Base-by-base conservation (phyloP, 1,139 yeast genomes). In the Debaryomyces sp. region DNA sequence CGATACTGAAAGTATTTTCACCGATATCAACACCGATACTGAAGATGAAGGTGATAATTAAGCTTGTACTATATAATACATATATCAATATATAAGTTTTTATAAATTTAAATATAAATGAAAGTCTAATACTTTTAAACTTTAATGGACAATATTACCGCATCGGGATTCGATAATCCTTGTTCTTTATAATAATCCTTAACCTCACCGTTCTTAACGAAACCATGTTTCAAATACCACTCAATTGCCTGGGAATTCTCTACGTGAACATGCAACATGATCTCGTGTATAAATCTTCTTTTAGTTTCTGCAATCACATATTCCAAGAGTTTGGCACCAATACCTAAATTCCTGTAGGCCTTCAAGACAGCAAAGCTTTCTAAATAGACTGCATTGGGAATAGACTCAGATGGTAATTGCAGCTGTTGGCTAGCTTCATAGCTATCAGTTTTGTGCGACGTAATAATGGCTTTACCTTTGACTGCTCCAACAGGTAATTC, bases 401-500 rank as follows among this genome's bases (percentile, higher is more conserved):
- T 71, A 22, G 73, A 70, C 44, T 71, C 70, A 8, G 70, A 57
- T 17, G 60, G 61, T 21, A 61, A 41, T 21, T 60, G 61, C 26
- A 60, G 57, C 34, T 61, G 62, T 39, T 62, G 64, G 27, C 63
- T 56, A 10, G 54, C 55, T 41, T 71, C 73, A 45, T 63, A 67
- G 21, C 54, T 51, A 15, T 53, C 50, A 15, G 61, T 54, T 30
- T 59, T 63, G 39, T 64, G 68, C 9, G 62, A 47, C 8, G 70
- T 61, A 53, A 66, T 69, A 52, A 79, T 61, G 3, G 77, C 62
- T 55, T 77, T 78, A 35, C 84, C 84, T 54, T 78, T 81, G 30
- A 88, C 70, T 2, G 84, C 85, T 3, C 92, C 96, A 4, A 89
- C 90, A 10, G 95, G 89, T n/a, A 83, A 70, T 54, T 84, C 90